Base-by-base conservation (phyloP, 2,329 filamentous ascomycete species). In the Niveomyces coronatus region DNA sequence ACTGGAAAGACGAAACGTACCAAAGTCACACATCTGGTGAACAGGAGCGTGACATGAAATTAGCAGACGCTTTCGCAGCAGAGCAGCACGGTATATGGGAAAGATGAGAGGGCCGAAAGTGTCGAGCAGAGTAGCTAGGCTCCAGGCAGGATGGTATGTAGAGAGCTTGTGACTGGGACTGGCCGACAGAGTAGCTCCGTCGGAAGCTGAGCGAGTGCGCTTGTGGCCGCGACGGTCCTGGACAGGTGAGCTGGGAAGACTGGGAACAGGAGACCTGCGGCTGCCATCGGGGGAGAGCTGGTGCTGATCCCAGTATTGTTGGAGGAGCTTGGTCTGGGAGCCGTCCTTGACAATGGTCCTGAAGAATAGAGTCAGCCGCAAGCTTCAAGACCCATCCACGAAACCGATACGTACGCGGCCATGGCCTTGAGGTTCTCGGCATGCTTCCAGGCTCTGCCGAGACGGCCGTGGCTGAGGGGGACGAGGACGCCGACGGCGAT, bases 71-170 rank as follows among this genome's bases (percentile, higher is more conserved):
- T 91, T 89, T 40, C 89, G 76, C 45, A 94, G 63, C 35, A 98
- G 63, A 7, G 88, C 86, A 31, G 87, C 86, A 49, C 91, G 78
- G 50, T 94, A 83, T 45, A 98, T 74, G 9, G 91, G 85, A 53
- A 95, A 98, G 35, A 96, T 76, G 40, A 98, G 68, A 1, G 91
- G 91, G 0, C 91, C 91, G 54, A 96, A 94, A 8, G 74, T 76
- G 48, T 91, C 79, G 31, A 96, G 62, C 45, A 94, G 76, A 23
- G 73, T 70, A 9, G 79, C 74, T 46, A 96, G 70, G 39, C 85
- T 91, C 61, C 86, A 79, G 3, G 88, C 89, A 10, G 91, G 91
- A 54, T 98, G 91, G 52, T 82, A 82, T 16, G 76, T 70, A 1
- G 84, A 82, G 38, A 94, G 66, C 36, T 71, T 72, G 57, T 88